A percentile compares a stretch with the other conserved stretches of the same genome.
phyloP scores from a whole-genome alignment of 2,329 filamentous ascomycete genomes.

The Trichoderma hamatum region DNA sequence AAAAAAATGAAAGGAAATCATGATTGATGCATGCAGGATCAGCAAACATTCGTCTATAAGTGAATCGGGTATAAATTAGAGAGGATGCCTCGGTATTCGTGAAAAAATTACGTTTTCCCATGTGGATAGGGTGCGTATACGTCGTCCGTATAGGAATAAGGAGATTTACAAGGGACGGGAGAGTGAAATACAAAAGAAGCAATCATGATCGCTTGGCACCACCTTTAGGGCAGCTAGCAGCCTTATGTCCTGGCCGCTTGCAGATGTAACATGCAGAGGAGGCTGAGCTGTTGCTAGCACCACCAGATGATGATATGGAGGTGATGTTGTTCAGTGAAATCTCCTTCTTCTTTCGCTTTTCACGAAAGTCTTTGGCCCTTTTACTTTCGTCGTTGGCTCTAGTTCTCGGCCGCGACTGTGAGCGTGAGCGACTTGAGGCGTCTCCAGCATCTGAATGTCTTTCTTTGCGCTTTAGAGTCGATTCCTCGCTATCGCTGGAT shows the following conservation, averaged over 20 bases:
- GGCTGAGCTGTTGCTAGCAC: slow-evolving; percentile 33
- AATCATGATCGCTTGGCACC: slow-evolving; percentile 13
- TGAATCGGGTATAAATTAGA: slow-evolving; percentile 11
- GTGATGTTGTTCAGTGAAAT: slow-evolving; percentile 65
- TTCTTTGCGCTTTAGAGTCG: slow-evolving; percentile 35
- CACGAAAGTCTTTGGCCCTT: slow-evolving; percentile 54
- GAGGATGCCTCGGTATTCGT: slow-evolving; percentile 4
- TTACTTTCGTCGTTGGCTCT: slow-evolving; percentile 35
- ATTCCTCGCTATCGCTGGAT: slow-evolving; percentile 34
- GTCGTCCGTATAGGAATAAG: neutral
- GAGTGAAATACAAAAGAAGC: neutral
- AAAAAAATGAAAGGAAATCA: too few relatives aligned
- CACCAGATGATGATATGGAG: slow-evolving; percentile 63
- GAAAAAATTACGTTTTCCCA: neutral
- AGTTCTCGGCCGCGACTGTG: slow-evolving; percentile 40
- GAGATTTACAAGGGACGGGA: neutral
- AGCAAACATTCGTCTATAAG: slow-evolving; percentile 16
- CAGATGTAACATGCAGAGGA: slow-evolving; percentile 61
- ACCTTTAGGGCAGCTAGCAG: slow-evolving; percentile 54
- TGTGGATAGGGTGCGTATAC: neutral
- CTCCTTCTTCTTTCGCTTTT: slow-evolving; percentile 65
- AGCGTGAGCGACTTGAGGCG: slow-evolving; percentile 38
- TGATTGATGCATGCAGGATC: neutral
- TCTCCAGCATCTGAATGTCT: slow-evolving; percentile 34
- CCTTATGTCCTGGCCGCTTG: slow-evolving; percentile 63